Base-by-base conservation (phyloP, 768 basidiomycete species). In the Russula virescens region DNA sequence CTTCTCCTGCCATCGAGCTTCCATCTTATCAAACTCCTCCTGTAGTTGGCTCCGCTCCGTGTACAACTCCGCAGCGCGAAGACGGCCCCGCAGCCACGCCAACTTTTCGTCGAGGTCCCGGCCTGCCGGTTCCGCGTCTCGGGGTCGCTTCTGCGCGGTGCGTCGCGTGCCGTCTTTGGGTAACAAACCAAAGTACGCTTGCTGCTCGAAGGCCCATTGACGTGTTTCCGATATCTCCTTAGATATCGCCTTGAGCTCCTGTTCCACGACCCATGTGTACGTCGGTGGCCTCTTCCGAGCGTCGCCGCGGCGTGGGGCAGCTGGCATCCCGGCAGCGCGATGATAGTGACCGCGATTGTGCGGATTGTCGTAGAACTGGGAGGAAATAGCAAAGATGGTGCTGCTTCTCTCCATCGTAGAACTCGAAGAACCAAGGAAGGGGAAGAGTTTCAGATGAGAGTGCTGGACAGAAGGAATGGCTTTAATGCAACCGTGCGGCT, bases 181-280 rank as follows among this genome's bases (percentile, higher is more conserved):
- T 8, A 60, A 51, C 35, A 64, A 26, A 6, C 58, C 65, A 55
- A 66, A 56, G 50, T 68, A 49, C 54, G 45, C 70, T 71, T 83
- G 85, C 68, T 85, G 83, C 66, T 84, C 79, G 51, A 78, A 72
- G 53, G 88, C 82, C 88, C 89, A 89, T 58, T 81, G 78, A 57
- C 86, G 82, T 35, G 83, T 84, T 67, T 79, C 82, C 69, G 76
- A 76, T 65, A 75, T 78, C 63, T 77, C 75, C 60, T 75, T 77
- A 49, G 75, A 75, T 59, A 76, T 74, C 49, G 75, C 75, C 60
- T 75, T 70, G 47, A 75, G 73, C 65, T 82, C 81, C 71, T 86
- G 83, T 62, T 85, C 80, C 54, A 78, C 76, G 8, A 81, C 81
- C 76, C 78, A 75, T 28, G 75, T 68, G 59, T 71, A 72, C 25